Evolutionary conservation across 345 rosid species (phyloP), one percentile per base, ranked within the genome.

Genomic region (Pugionium dolabratum): DNA sequence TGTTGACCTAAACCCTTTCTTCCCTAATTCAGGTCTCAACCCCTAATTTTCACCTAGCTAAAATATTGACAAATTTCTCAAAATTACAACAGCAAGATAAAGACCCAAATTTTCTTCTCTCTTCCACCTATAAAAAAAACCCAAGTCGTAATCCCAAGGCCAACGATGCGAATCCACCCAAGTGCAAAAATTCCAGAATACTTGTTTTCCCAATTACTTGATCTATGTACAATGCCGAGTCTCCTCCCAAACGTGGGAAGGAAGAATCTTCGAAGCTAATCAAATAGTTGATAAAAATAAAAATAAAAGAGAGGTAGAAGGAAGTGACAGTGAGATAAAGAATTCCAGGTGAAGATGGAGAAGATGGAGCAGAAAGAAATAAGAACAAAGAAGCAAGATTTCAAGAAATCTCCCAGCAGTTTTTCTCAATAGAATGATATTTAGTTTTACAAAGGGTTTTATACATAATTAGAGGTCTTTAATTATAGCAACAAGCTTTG

Each of bases 341-440:
- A 73, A 73, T 25, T 67, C 54, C 68, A 73, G 77, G 77, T 73
- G 77, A 73, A 60, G 62, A 9, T 0, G 28, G 4, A 25, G 1
- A 4, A 8, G 11, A n/a, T 32, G 61, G 66, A 66, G 47, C 46
- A 73, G 71, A 54, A 33, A 45, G 34, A 27, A 34, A 35, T 31
- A 1, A 54, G 54, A 70, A 54, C 3, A 44, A 71, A 71, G 61
- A 65, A 9, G 43, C 18, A 25, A 72, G 75, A 72, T 72, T 65
- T 72, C 72, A 64, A 59, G 46, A 67, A 61, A 73, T 73, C 73
- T 67, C 60, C 77, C 77, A 73, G 68, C 77, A 67, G 53, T 73
- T 73, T 66, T 5, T 57, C 29, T 18, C 1, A 27, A 18, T 18
- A 18, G 18, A 18, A 18, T 18, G 18, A 18, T 18, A 18, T 18